Conservation (phyloP, 768 basidiomycete genomes). For the Serendipita sp. region DNA sequence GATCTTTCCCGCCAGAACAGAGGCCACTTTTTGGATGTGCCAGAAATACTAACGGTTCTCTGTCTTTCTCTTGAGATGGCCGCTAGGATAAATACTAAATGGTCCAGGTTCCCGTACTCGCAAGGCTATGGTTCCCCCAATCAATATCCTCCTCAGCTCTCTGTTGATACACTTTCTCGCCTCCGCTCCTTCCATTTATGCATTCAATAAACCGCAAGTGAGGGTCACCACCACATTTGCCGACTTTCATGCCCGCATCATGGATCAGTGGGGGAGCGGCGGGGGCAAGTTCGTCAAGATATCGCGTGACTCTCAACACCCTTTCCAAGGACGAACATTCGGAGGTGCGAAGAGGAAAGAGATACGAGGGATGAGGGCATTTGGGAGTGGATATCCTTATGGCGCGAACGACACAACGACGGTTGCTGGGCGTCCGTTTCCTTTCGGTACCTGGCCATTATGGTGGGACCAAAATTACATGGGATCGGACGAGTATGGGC, state of each 20-base stretch:
- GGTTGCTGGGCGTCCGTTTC: background rate
- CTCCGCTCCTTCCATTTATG: too few relatives aligned
- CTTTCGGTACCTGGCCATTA: background rate
- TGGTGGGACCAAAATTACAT: background rate
- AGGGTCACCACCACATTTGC: background rate
- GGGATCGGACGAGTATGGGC: background rate
- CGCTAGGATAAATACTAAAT: too few relatives aligned
- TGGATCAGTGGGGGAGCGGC: background rate
- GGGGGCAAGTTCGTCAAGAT: background rate
- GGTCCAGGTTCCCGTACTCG: too few relatives aligned
- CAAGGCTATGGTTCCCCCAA: too few relatives aligned
- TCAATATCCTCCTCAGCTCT: too few relatives aligned
- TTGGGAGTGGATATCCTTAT: slow-evolving; percentile 3
- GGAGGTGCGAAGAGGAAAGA: background rate
- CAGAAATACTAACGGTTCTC: too few relatives aligned
- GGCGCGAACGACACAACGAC: background rate
- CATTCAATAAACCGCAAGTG: background rate
- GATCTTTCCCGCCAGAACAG: too few relatives aligned
- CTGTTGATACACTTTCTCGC: too few relatives aligned
- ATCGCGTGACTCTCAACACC: background rate
- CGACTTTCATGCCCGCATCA: slow-evolving; percentile 3
- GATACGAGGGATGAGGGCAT: background rate
- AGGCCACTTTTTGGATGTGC: too few relatives aligned
- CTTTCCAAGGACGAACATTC: background rate
- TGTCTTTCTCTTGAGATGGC: too few relatives aligned